These are phyloP conservation scores for Trichoderma afroharzianum DNA, from an alignment of 2,329 filamentous ascomycete genomes.

Conservation along the genomic window DNA sequence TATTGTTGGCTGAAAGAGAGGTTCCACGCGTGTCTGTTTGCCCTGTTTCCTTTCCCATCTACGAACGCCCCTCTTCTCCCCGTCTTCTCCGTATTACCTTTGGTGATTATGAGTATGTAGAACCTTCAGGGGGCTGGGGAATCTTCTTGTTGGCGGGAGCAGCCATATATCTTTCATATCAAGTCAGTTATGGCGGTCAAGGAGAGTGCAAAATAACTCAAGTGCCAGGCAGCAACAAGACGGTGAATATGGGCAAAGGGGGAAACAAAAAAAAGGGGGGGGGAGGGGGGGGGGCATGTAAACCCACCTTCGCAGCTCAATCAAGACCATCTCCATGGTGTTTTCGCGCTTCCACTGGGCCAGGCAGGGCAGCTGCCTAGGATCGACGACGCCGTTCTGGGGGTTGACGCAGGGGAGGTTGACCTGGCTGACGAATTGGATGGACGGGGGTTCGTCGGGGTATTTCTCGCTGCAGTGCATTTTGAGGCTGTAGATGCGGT, in stretches of 20 bases:
- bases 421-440: slow-evolving; percentile 90
- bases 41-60: slow-evolving; percentile 1
- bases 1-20: not conserved
- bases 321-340: slow-evolving; percentile 91
- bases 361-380: slow-evolving; percentile 77
- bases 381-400: slow-evolving; percentile 78
- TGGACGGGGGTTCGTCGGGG: slow-evolving; percentile 81
- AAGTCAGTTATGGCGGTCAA: not conserved
- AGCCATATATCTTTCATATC: slow-evolving; percentile 77
- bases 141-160: slow-evolving; percentile 90
- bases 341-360: slow-evolving; percentile 88
- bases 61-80: not conserved
- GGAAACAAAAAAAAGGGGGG: too few relatives aligned
- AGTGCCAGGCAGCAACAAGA: not conserved
- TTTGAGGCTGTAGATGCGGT: slow-evolving; percentile 96
- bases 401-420: slow-evolving; percentile 93
- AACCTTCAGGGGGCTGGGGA: slow-evolving; percentile 85
- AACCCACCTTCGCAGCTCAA: slow-evolving; percentile 73
- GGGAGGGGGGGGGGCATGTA: not conserved
- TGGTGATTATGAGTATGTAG: slow-evolving; percentile 40
- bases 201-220: not conserved
- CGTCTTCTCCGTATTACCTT: not conserved
- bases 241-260: too few relatives aligned
- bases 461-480: slow-evolving; percentile 92
- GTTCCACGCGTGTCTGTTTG: not conserved